A percentile compares a stretch with the other conserved stretches of the same genome.
Evolutionary conservation across 2,329 filamentous ascomycete genomes (phyloP).

Genomic region (Teratosphaeria viscida): DNA sequence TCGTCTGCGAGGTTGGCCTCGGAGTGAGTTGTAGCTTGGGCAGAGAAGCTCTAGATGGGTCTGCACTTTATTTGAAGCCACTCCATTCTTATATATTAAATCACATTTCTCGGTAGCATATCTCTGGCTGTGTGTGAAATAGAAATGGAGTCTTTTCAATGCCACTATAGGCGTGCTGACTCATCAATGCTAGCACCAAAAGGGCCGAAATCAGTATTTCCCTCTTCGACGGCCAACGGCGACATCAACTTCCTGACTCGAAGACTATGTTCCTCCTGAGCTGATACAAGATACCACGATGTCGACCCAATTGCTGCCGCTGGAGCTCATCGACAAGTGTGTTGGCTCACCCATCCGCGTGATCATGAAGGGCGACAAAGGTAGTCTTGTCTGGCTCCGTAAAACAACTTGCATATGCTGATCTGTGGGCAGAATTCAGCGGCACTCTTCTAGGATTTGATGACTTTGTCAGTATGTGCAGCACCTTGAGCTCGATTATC

Average conservation of each 20-base stretch:
- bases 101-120: too few relatives aligned
- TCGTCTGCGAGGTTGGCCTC: not conserved
- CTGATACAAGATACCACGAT: constrained; percentile 5
- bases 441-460: constrained; percentile 93
- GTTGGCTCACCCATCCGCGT: constrained; percentile 98
- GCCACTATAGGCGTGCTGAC: not conserved
- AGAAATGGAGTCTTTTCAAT: not conserved
- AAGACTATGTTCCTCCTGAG: not conserved
- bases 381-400: constrained; percentile 37
- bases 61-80: not conserved
- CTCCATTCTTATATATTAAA: too few relatives aligned
- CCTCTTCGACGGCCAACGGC: not conserved
- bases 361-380: constrained; percentile 98
- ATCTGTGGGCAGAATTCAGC: constrained; percentile 63
- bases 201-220: not conserved
- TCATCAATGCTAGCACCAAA: not conserved
- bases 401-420: constrained; percentile 2
- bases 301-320: constrained; percentile 27
- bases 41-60: not conserved
- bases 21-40: not conserved
- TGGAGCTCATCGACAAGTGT: constrained; percentile 95
- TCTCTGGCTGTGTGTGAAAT: too few relatives aligned
- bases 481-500: not conserved
- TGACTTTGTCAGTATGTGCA: constrained; percentile 94
- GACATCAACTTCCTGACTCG: not conserved